Conservation (phyloP, 441 rosid species). For the Metrosideros polymorpha region DNA sequence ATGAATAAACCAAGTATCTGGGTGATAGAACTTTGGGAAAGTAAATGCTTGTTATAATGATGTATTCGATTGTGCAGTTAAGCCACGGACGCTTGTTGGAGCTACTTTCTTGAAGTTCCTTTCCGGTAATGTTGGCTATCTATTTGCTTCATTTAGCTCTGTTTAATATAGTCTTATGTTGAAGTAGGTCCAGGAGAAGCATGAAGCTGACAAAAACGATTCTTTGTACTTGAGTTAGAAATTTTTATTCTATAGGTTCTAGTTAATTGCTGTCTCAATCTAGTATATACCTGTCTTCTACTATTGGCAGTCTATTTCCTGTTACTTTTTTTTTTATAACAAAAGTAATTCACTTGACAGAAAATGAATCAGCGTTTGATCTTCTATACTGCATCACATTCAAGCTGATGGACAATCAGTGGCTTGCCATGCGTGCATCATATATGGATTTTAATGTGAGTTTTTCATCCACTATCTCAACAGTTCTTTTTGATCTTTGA, state of each 20-base stretch:
- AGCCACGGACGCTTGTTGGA: constrained; percentile 71
- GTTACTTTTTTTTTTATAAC: not conserved
- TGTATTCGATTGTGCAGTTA: constrained; percentile 40
- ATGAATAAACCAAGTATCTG: not conserved
- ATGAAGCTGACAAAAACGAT: not conserved
- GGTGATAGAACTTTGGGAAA: not conserved
- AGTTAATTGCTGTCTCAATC: not conserved
- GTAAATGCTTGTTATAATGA: not conserved
- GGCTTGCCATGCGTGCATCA: constrained; percentile 92
- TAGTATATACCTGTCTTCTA: not conserved
- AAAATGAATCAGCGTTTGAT: constrained; percentile 86
- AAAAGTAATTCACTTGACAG: constrained; percentile 28
- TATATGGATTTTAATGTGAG: constrained; percentile 98
- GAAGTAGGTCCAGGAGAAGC: not conserved
- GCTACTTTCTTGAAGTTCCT: constrained; percentile 80
- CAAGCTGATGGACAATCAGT: constrained; percentile 96
- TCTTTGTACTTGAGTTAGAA: not conserved
- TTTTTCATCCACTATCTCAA: constrained; percentile 1
- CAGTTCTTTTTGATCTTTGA: not conserved
- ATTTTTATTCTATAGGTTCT: not conserved
- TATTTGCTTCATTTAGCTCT: not conserved
- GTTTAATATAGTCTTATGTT: not conserved
- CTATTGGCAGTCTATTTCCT: not conserved
- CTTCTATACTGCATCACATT: constrained; percentile 91
- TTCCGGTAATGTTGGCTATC: constrained; percentile 40